Evolutionary conservation across 306 rosid genomes (phyloP).

Genomic region (Senna tora): DNA sequence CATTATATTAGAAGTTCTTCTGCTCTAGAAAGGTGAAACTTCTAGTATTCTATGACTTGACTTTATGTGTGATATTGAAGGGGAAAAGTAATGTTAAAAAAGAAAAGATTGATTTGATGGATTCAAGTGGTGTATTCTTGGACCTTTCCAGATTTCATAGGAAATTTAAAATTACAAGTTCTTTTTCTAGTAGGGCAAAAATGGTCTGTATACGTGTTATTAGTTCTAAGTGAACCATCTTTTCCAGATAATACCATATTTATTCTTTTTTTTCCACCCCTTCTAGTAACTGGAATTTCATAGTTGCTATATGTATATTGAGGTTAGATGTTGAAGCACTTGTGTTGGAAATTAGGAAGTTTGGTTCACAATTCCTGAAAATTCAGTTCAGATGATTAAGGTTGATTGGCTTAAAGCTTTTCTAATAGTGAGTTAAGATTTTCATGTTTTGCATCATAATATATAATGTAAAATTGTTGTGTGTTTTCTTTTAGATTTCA

Average conservation of each 20-base stretch:
- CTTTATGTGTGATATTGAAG: background rate
- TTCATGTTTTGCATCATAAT: constrained; percentile 6
- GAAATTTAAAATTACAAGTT: background rate
- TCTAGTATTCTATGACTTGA: background rate
- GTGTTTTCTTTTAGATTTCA: background rate
- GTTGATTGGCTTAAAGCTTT: constrained; percentile 17
- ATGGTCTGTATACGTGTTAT: background rate
- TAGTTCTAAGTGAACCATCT: background rate
- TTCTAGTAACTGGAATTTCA: background rate
- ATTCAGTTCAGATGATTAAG: background rate
- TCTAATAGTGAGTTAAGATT: background rate
- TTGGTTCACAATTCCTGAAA: background rate
- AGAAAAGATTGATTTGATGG: background rate
- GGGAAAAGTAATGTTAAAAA: background rate
- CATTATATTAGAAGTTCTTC: constrained; percentile 5
- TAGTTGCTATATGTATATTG: background rate
- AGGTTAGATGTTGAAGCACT: background rate
- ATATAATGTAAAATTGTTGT: background rate
- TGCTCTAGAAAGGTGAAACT: background rate
- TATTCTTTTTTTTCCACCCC: background rate
- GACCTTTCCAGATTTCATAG: constrained; percentile 1
- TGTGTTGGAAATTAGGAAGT: background rate
- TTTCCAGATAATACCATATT: background rate
- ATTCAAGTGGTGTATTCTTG: constrained; percentile 9
- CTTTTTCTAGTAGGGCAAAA: constrained; percentile 2